Base-by-base conservation (phyloP, 78 protist species). In the Corallochytrium limacisporum region DNA sequence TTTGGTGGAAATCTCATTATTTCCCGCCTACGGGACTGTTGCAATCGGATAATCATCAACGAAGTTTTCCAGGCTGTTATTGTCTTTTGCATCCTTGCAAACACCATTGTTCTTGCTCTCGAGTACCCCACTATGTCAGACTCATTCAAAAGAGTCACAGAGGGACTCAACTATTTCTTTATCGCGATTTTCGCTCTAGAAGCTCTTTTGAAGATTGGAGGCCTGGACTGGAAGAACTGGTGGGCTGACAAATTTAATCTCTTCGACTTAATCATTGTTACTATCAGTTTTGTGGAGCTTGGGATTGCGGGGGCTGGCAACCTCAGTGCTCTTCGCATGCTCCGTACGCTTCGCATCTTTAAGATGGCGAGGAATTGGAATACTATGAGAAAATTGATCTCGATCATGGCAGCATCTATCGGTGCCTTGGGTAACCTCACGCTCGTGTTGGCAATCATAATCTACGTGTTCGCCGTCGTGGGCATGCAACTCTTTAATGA, bases 401-500 rank as follows among this genome's bases (percentile, higher is more conserved):
- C n/a, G 6, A 33, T 35, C 37, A 36, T 71, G 29, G 12, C 13
- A 3, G 0, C 4, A 13, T 22, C 78, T 20, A 4, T 73, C 8
- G 1, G 18, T 2, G 2, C 40, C 1, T 2, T 69, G 20, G 70
- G 44, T 10, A n/a, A 47, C 12, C 59, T 74, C 44, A n/a, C 62
- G 40, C 16, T 59, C 53, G 15, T 80, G 18, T 0, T 62, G 28
- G 9, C 36, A 3, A 22, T 80, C 54, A 22, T 72, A 39, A 44
- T 72, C 22, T 75, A 61, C 66, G 31, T 80, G 13, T 57, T 59
- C 46, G 37, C 85, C 0, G 51, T 69, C 18, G 15, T 73, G 15
- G 79, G 77, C 22, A 66, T 73, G 85, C 67, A 46, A 38, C 57
- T 80, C 37, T 80, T 69, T 36, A 81, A 65, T n/a, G 79, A 62